Evolutionary conservation across 345 rosid species (phyloP), one percentile per base, ranked within the genome.

Genomic region (Eucalyptus brandiana): DNA sequence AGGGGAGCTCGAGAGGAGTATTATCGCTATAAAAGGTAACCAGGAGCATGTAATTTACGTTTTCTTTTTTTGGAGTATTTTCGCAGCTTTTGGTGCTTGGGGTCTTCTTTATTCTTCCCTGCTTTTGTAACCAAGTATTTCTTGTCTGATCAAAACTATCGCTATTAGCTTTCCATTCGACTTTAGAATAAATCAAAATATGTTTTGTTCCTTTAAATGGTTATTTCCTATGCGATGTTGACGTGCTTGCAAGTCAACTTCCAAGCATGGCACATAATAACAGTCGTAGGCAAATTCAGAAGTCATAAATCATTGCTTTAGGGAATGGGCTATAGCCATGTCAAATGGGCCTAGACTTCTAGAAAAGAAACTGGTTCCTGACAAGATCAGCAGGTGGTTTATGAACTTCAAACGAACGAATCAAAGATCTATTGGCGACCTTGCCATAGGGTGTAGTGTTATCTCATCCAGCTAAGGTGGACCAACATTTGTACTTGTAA

Each of bases 1-100:
- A 94, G 98, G 65, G 92, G 94, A 91, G 99, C 99, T 90, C 95
- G 97, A 87, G 99, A 97, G 91, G 95, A 94, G 90, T 98, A 98
- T 91, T 98, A 96, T 87, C 97, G 99, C 85, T 98, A 93, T 92
- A 98, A 95, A 95, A 97, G 99, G 99, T 98, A 93, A 48, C 83
- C 5, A 40, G 47, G 85, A 76, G 30, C 85, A 44, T 87, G 48
- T 53, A 47, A 88, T 72, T 72, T 72, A 28, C 2, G 5, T 80
- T 80, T 88, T 50, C 44, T 40, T 51, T 24, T 54, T 88, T 50
- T n/a, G 58, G 58, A 32, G 42, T n/a, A 50, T 62, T 40, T 40
- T 40, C 30, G 14, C 85, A 40, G 47, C 85, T 76, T 76, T 62
- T 87, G 14, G 40, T 62, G n/a, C 11, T 6, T 56, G 16, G 37